Base-by-base conservation (phyloP, 2,329 filamentous ascomycete genomes). In the Epichloe coenophiala region DNA sequence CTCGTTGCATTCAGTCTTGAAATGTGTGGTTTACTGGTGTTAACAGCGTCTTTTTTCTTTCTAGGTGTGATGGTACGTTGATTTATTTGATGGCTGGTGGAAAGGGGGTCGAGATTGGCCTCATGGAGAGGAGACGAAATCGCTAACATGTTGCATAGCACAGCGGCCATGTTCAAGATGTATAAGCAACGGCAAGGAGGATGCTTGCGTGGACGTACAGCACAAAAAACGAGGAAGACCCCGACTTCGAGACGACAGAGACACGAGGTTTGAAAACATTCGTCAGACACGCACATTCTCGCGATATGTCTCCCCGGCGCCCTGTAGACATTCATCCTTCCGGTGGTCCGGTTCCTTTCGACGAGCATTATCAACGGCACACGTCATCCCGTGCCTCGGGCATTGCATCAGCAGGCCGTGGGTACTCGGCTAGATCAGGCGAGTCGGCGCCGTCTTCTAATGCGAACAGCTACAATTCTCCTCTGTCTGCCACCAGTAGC, bases 141-240 rank as follows among this genome's bases (percentile, higher is more conserved):
- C 52, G 61, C 69, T 72, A 60, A 74, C 65, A 42, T 31, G n/a
- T 52, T 17, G 48, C 56, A 61, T 61, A 84, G 81, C 85, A 47
- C 83, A 88, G 65, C 76, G 87, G 51, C 87, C 87, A 31, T 93
- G 87, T 62, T 83, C 83, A 31, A 78, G 87, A 62, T 93, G 87
- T 63, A 70, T 85, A 36, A 80, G 80, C 59, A 88, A 87, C 61
- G 84, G 85, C 53, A 93, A 91, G 60, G 75, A 91, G 72, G 85
- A 89, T 52, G 76, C 82, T 7, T 93, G 87, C 62, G 74, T 88
- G 58, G 87, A 93, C 65, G 86, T 93, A 36, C 84, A 88, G 61
- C 87, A 93, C 67, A 93, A 91, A 93, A 91, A 91, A 65, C 74
- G 87, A 58, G 87, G 87, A 41, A 77, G 87, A 46, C 87, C 87